These are phyloP conservation scores for Tetrahymena malaccensis DNA, from an alignment of 73 alveolate species.

Conservation along the genomic window DNA sequence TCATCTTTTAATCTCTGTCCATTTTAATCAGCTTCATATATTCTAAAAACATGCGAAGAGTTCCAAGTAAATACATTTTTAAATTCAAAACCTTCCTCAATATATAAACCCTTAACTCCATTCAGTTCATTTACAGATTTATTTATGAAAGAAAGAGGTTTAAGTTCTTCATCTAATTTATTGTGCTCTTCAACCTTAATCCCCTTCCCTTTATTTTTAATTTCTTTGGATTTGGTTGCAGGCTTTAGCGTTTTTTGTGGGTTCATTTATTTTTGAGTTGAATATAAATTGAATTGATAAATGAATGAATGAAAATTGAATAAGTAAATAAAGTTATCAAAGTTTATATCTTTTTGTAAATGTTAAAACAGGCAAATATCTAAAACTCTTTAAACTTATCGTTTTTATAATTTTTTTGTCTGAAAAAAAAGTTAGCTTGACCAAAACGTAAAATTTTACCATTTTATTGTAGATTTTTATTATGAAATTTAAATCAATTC, in stretches of 20 bases:
- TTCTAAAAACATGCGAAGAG: neutral
- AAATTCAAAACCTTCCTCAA: neutral
- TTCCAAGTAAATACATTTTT: neutral
- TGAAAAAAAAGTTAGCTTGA: neutral
- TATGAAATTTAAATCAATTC: too few relatives aligned
- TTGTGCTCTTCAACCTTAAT: neutral
- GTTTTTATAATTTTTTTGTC: neutral
- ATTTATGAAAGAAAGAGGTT: neutral
- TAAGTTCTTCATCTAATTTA: neutral
- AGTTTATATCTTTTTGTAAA: neutral
- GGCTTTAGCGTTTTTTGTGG: neutral
- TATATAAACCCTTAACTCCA: neutral
- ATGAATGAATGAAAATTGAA: neutral
- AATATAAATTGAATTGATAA: neutral
- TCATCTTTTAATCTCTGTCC: neutral
- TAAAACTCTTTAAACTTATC: neutral
- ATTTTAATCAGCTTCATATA: neutral
- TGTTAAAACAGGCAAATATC: neutral
- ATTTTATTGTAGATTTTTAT: neutral
- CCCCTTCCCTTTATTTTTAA: neutral
- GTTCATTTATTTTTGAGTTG: neutral
- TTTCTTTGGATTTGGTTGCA: neutral
- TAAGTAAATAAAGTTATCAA: neutral
- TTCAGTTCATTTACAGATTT: neutral
- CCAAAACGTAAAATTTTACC: neutral